Evolutionary conservation across 345 rosid genomes (phyloP), one percentile per base, ranked within the genome.

Genomic region (Citrus sp.): DNA sequence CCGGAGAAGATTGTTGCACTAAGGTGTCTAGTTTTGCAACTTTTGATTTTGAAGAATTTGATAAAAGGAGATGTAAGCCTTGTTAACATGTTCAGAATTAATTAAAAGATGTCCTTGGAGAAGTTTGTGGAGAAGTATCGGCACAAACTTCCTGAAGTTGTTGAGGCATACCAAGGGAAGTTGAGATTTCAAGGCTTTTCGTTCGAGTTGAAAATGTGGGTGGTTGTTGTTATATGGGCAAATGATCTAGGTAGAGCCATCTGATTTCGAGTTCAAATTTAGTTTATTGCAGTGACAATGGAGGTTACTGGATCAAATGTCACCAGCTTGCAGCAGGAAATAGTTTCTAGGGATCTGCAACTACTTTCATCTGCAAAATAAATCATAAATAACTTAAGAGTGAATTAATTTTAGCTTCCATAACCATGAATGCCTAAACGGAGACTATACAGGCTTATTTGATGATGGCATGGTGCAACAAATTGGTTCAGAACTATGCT

Each of bases 1-100:
- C 8, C 75, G 71, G 79, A 80, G 71, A 69, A 61, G 65, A 80
- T 38, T 38, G 76, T 80, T 61, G 8, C 30, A 22, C 79, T 71
- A n/a, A 80, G 83, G 54, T 76, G 66, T 62, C 61, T 72, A 37
- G 67, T 75, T 63, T 25, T 75, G 27, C 30, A 37, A 18, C 24
- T 80, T 55, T 62, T 80, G 79, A 46, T 60, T 58, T 80, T 67
- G 10, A 63, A 75, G 72, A 66, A 62, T 4, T 55, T 63, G 66
- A 70, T 70, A n/a, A 59, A 40, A 25, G 42, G 32, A 62, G 63
- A 30, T 62, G 3, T 37, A 61, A 68, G 24, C 37, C 28, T 80
- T 49, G 2, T 61, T 60, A 7, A 21, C 64, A 40, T 46, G 34
- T 40, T 67, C 12, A 37, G 56, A 40, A 72, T 79, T 65, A 65